Percentiles rank a stretch among this genome's conserved stretches.
Evolutionary conservation across 148 eudicot genomes (phyloP).

Genomic region (Fagopyrum esculentum): DNA sequence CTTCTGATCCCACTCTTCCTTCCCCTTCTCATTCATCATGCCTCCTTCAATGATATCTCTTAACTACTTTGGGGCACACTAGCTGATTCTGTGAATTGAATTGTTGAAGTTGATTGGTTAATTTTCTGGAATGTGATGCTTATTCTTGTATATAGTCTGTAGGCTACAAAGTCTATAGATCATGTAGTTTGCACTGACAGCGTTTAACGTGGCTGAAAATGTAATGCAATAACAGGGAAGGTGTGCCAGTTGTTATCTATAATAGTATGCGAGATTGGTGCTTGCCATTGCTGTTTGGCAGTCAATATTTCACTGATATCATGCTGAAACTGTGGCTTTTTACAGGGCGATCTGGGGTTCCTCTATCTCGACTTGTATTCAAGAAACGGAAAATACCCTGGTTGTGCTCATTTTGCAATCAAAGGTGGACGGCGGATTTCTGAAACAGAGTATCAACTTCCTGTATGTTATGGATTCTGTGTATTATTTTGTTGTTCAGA

Average conservation of each 20-base stretch:
- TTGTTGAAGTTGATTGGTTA: background rate
- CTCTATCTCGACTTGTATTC: slow-evolving; percentile 87
- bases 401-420: slow-evolving; percentile 96
- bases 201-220: background rate
- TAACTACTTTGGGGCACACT: background rate
- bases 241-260: background rate
- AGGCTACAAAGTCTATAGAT: background rate
- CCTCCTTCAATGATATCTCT: background rate
- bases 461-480: slow-evolving; percentile 38
- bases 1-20: background rate
- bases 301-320: background rate
- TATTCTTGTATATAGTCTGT: background rate
- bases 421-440: slow-evolving; percentile 88
- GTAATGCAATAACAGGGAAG: background rate
- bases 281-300: background rate
- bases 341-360: slow-evolving; percentile 93
- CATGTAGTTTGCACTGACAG: background rate
- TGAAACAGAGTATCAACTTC: slow-evolving; percentile 83
- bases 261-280: background rate
- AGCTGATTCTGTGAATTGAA: background rate
- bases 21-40: background rate
- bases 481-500: background rate
- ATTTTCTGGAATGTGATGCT: background rate
- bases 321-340: slow-evolving; percentile 5
- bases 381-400: slow-evolving; percentile 82